Evolutionary conservation across 208 protist species (phyloP), one percentile per base, ranked within the genome.

Genomic region (Naegleria lovaniensis): DNA sequence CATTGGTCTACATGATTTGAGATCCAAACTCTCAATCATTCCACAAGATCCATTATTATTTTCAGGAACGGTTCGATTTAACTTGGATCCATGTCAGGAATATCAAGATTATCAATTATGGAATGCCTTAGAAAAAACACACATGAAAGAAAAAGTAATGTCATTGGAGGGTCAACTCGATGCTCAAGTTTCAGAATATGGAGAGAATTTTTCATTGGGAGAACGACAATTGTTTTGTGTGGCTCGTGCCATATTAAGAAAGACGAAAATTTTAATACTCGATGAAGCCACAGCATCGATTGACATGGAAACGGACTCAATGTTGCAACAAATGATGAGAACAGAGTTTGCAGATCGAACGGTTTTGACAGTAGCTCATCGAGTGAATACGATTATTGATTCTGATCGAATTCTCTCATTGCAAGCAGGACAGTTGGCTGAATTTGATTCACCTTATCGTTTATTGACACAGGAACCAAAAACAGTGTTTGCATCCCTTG

Each of bases 21-120:
- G 90, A 25, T n/a, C 13, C 0, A 39, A 0, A 36, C 4, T 93
- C 0, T 83, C 51, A n/a, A 92, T 93, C 33, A 93, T 93, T 40
- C 91, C 92, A 22, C 91, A 95, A 91, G 93, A 95, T 36, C 94
- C 94, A 41, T 83, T 95, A 11, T 92, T 96, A 19, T 96, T 96
- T 79, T 89, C 94, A 25, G 94, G 94, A 19, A 95, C 94, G 3
- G 88, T 96, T 33, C 67, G 94, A 4, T 91, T n/a, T 79, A 96
- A 96, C 43, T 85, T 96, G 11, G 95, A 96, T 90, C 94, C 94
- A 51, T 95, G 95, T 87, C 85, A 90, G 5, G 79, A 92, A 22
- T 91, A 93, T 91, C 22, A 87, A 25, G 52, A 92, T 55, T 4
- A 59, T 40, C 91, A 90, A n/a, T 11, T 92, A 15, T 93, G 91